Conservation (phyloP, 1,284 basidiomycete species). For the Ganoderma lingzhi region DNA sequence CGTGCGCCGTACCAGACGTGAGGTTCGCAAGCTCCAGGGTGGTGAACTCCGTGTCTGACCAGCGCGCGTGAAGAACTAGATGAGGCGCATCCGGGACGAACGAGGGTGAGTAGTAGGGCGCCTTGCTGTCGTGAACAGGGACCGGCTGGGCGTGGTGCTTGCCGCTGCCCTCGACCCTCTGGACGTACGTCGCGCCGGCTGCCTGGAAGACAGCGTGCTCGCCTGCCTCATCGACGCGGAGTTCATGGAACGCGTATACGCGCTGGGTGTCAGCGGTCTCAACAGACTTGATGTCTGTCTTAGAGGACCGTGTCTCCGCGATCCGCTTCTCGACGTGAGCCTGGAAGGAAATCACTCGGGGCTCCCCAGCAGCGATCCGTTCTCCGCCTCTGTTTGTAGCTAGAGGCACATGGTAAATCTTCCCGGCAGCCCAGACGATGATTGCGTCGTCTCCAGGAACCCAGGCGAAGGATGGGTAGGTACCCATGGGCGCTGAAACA, state of each 20-base stretch:
- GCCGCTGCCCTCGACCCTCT: constrained; percentile 46
- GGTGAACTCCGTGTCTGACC: constrained; percentile 71
- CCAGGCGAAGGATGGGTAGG: constrained; percentile 78
- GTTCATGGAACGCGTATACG: constrained; percentile 66
- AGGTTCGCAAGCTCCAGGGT: constrained; percentile 71
- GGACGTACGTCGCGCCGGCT: constrained; percentile 59
- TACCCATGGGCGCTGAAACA: constrained; percentile 76
- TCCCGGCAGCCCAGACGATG: constrained; percentile 76
- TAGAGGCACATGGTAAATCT: constrained; percentile 69
- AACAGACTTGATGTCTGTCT: constrained; percentile 55
- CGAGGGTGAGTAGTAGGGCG: constrained; percentile 73
- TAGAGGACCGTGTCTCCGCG: constrained; percentile 62
- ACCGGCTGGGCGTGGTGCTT: constrained; percentile 44
- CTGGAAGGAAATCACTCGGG: constrained; percentile 61
- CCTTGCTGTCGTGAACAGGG: constrained; percentile 54
- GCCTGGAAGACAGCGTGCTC: constrained; percentile 62
- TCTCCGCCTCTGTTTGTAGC: constrained; percentile 57
- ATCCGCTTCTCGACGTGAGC: constrained; percentile 69
- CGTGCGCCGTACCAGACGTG: constrained; percentile 51
- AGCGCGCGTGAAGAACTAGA: constrained; percentile 68
- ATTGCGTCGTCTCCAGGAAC: constrained; percentile 66
- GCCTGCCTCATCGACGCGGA: constrained; percentile 62
- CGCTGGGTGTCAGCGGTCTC: constrained; percentile 64
- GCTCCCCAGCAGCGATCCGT: constrained; percentile 50
- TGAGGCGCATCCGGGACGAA: constrained; percentile 59